phyloP scores from a whole-genome alignment of 73 alveolate species.

The Paramecium caudatum region DNA sequence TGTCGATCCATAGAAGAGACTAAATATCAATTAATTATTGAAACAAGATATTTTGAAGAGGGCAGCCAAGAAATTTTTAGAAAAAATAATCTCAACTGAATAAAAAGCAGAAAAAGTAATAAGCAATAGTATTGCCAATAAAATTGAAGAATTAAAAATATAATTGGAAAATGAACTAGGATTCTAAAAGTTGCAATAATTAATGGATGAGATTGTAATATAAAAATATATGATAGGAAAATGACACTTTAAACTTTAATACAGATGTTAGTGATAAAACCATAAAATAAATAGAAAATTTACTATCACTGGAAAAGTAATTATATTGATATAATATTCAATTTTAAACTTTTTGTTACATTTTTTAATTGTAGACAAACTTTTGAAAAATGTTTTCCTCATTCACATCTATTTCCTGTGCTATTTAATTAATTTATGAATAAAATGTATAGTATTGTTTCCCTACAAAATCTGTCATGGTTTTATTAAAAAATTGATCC shows the following conservation, averaged over 20 bases:
- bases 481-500: no score
- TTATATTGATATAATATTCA: neutral
- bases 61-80: neutral
- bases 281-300: neutral
- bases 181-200: neutral
- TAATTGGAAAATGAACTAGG: neutral
- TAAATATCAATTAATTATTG: slow-evolving; percentile 14
- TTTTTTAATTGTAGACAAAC: no score
- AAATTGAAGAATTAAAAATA: slow-evolving; percentile 7
- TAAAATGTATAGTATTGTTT: no score
- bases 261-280: neutral
- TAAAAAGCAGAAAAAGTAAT: no score
- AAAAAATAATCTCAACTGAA: no score
- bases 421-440: no score
- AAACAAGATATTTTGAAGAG: neutral
- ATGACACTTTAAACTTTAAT: neutral
- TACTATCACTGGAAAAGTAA: neutral
- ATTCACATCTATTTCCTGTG: no score
- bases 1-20: slow-evolving; percentile 12
- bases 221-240: no score
- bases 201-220: no score
- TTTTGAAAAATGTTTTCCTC: no score
- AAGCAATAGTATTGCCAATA: neutral
- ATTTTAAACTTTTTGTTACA: no score
- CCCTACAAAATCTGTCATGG: no score